phyloP scores from a whole-genome alignment of 495 filamentous ascomycete species.

The Annulohypoxylon bovei region DNA sequence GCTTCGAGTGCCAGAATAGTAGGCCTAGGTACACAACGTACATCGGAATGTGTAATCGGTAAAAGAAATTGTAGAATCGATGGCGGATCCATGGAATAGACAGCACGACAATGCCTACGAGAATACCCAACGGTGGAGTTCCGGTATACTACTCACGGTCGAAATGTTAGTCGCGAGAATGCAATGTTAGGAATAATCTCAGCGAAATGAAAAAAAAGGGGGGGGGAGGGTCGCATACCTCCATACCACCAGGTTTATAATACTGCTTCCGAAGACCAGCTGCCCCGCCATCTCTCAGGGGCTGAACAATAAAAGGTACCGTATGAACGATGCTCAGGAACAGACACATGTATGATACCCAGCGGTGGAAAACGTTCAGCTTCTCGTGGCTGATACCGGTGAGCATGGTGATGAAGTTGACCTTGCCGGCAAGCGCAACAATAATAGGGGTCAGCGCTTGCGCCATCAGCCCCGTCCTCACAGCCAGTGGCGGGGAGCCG shows the following conservation, averaged over 20 bases:
- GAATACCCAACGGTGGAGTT: conserved; percentile 47
- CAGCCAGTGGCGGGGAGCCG: conserved; percentile 59
- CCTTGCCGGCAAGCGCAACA: conserved; percentile 51
- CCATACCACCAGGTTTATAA: conserved; percentile 41
- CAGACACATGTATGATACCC: conserved; percentile 62
- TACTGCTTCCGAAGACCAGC: conserved; percentile 38
- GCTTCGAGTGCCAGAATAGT: conserved; percentile 82
- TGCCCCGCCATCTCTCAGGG: conserved; percentile 42
- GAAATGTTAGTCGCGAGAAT: background rate
- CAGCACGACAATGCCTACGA: conserved; percentile 46
- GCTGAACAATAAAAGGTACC: conserved; percentile 61
- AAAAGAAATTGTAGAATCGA: conserved; percentile 72
- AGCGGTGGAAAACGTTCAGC: conserved; percentile 64
- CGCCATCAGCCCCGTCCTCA: conserved; percentile 62
- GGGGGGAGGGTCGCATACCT: conserved; percentile 17
- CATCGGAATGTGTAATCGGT: conserved; percentile 71
- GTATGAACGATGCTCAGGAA: conserved; percentile 63
- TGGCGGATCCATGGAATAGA: conserved; percentile 49
- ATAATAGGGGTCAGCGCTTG: conserved; percentile 61
- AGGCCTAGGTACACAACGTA: conserved; percentile 74
- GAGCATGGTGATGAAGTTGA: conserved; percentile 60
- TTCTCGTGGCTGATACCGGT: conserved; percentile 67
- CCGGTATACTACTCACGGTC: conserved; percentile 46
- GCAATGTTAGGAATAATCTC: background rate
- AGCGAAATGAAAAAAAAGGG: no score